Evolutionary conservation across 169 alveolate genomes (phyloP), one percentile per base, ranked within the genome.

Genomic region (Sarcocystis neurona): DNA sequence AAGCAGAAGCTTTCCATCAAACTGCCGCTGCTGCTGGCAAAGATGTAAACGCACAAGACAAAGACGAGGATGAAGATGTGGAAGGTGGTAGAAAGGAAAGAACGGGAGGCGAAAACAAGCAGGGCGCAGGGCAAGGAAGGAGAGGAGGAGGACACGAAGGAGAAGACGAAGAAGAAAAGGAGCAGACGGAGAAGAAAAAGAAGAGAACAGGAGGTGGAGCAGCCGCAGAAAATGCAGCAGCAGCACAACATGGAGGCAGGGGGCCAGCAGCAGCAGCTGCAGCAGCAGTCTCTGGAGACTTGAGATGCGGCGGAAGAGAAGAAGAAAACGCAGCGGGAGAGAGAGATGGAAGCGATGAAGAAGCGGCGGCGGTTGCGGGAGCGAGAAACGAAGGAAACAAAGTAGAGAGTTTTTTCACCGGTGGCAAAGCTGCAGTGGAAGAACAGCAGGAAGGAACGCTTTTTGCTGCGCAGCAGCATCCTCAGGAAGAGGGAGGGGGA

Each of bases 401-500:
- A n/a, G n/a, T n/a, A n/a, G n/a, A n/a, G n/a, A n/a, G n/a, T n/a
- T n/a, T n/a, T n/a, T n/a, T n/a, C n/a, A n/a, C n/a, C n/a, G n/a
- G n/a, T n/a, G n/a, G n/a, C n/a, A n/a, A n/a, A n/a, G n/a, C n/a
- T n/a, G n/a, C n/a, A n/a, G n/a, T n/a, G n/a, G n/a, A n/a, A n/a
- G n/a, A n/a, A n/a, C n/a, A n/a, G n/a, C n/a, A n/a, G n/a, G n/a
- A n/a, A n/a, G n/a, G n/a, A n/a, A n/a, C n/a, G n/a, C n/a, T n/a
- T n/a, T n/a, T n/a, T n/a, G 56, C 82, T 43, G 30, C 82, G 34
- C 82, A 6, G 41, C 82, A 8, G 41, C 58, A 2, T 34, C n/a
- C 82, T 6, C 56, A 30, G 56, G 82, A 47, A 18, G 56, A 47
- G 58, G 47, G 82, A 12, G 82, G 82, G 34, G 41, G 41, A 39